A percentile compares a stretch with the other conserved stretches of the same genome.
phyloP scores from a whole-genome alignment of 805 yeast species.

The Kuraishia molischiana region DNA sequence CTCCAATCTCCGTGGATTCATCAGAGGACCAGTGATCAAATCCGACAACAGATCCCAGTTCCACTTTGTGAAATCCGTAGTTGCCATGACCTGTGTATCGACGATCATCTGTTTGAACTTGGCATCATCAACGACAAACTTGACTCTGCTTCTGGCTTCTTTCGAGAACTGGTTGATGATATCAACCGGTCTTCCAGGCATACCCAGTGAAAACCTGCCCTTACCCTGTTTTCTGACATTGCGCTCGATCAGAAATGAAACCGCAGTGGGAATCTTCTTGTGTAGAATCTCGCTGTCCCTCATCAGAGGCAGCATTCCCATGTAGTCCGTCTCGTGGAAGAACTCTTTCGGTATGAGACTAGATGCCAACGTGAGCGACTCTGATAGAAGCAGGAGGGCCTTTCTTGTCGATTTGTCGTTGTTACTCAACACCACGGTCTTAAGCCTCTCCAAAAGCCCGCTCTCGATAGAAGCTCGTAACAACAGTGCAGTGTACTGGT shows the following conservation, averaged over 20 bases:
- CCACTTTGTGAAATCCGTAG: constrained; percentile 81
- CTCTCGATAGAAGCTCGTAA: constrained; percentile 45
- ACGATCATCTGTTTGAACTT: constrained; percentile 57
- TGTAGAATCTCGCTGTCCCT: constrained; percentile 1
- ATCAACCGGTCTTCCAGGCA: constrained; percentile 9
- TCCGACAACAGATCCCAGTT: constrained; percentile 70
- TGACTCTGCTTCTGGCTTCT: constrained; percentile 13
- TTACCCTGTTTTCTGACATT: constrained; percentile 27
- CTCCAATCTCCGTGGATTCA: constrained; percentile 61
- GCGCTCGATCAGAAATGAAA: constrained; percentile 39
- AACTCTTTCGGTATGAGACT: constrained; percentile 43
- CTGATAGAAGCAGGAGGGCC: constrained; percentile 56
- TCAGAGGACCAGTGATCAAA: constrained; percentile 77
- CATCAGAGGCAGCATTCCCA: constrained; percentile 1
- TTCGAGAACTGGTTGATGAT: constrained; percentile 6
- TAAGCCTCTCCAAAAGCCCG: constrained; percentile 40
- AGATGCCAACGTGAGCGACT: constrained; percentile 44
- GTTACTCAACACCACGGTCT: constrained; percentile 17
- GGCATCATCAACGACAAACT: constrained; percentile 40
- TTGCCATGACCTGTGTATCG: constrained; percentile 62
- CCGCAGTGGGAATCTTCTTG: constrained; percentile 18
- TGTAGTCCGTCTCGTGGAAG: constrained; percentile 8
- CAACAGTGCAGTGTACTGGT: constrained; percentile 61
- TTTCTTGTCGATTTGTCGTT: constrained; percentile 42
- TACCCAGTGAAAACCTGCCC: constrained; percentile 25